These are phyloP conservation scores for Pseudonitzschia pungens DNA, from an alignment of 108 stramenopile species.

Conservation along the genomic window DNA sequence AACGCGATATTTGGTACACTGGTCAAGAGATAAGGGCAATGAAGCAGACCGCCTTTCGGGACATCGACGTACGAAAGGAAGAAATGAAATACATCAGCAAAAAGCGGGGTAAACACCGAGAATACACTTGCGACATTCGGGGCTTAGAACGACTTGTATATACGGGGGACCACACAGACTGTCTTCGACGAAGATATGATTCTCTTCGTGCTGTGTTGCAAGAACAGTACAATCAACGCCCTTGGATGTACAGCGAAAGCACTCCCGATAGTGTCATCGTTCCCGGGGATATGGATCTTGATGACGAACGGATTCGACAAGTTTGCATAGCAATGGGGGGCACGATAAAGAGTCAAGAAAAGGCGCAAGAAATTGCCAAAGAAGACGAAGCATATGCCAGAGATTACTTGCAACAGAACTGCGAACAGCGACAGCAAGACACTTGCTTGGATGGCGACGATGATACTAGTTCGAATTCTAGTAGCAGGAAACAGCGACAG, in stretches of 20 bases:
- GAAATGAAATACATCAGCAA: constrained; percentile 11
- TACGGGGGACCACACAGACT: neutral
- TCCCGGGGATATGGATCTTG: neutral
- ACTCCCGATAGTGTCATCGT: neutral
- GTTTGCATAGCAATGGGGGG: neutral
- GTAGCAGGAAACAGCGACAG: neutral
- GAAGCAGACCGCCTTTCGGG: neutral
- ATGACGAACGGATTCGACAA: constrained; percentile 3
- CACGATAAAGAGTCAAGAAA: constrained; percentile 3
- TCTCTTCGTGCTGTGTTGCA: neutral
- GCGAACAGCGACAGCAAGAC: neutral
- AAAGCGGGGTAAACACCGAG: neutral
- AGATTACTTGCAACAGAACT: neutral
- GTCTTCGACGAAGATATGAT: neutral
- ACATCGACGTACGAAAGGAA: neutral
- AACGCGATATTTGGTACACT: neutral
- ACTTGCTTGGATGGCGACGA: no score
- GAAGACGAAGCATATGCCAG: neutral
- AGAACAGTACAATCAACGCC: neutral
- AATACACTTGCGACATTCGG: constrained; percentile 12
- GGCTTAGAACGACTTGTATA: constrained; percentile 3
- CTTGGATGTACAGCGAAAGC: neutral
- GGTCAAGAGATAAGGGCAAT: neutral
- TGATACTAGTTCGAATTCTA: neutral
- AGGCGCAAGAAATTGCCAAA: neutral